phyloP scores from a whole-genome alignment of 441 rosid genomes.

The Mallotus repandus region DNA sequence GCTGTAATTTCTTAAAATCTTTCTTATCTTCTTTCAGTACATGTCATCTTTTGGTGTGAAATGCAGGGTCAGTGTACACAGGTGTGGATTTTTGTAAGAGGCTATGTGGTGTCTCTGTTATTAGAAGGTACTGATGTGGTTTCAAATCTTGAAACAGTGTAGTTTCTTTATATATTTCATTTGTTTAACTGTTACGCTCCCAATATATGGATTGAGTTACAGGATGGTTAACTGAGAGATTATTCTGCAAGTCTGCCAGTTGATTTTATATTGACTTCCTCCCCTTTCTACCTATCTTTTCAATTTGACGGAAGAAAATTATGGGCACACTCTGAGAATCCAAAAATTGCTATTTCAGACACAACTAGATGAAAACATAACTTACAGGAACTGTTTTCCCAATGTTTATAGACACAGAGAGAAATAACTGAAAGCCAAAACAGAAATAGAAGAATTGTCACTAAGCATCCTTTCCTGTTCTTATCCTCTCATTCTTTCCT shows the following conservation, averaged over 20 bases:
- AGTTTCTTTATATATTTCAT: not conserved
- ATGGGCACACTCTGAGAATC: not conserved
- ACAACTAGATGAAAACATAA: not conserved
- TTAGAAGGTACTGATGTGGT: constrained; percentile 65
- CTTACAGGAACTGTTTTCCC: not conserved
- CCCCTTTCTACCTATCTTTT: not conserved
- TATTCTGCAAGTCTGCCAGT: not conserved
- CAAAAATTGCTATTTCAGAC: not conserved
- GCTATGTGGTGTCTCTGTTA: constrained; percentile 92
- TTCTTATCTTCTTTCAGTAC: not conserved
- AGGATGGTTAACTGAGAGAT: too few species aligned
- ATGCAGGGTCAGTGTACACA: constrained; percentile 84
- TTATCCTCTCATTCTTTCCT: not conserved
- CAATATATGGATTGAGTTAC: not conserved
- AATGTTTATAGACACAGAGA: not conserved
- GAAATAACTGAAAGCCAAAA: not conserved
- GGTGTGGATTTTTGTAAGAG: constrained; percentile 98
- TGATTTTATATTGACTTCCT: not conserved
- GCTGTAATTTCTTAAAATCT: not conserved
- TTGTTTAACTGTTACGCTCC: not conserved
- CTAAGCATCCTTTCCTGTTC: not conserved
- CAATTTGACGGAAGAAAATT: not conserved
- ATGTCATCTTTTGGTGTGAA: constrained; percentile 11
- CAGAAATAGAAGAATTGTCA: not conserved
- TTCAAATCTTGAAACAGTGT: constrained; percentile 18